A percentile compares a stretch with the other conserved stretches of the same genome.
Conservation (phyloP, 2,329 filamentous ascomycete genomes). For the Alternaria sp. region DNA sequence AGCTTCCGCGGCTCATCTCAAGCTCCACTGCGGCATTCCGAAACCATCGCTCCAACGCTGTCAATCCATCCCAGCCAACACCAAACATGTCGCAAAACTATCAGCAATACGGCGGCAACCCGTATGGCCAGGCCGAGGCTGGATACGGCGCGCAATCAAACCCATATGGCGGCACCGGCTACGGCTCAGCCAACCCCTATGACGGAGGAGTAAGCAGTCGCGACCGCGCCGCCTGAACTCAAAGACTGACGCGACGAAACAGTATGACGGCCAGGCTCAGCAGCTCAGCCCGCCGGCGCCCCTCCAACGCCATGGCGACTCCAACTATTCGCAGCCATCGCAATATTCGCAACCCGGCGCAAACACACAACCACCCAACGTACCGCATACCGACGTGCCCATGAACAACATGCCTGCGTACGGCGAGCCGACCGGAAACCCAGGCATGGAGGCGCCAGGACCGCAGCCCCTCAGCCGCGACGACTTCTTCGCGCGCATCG, state of each 20-base stretch:
- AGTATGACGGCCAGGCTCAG: conserved; percentile 34
- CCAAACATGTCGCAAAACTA: conserved; percentile 53
- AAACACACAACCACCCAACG: conserved; percentile 30
- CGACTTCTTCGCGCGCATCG: conserved; percentile 72
- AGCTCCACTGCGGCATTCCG: conserved; percentile 28
- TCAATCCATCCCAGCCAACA: conserved; percentile 12
- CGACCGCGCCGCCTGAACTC: conserved; percentile 11
- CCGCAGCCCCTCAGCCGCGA: conserved; percentile 61
- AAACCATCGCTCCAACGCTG: conserved; percentile 17
- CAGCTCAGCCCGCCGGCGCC: conserved; percentile 36
- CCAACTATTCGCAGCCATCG: conserved; percentile 49
- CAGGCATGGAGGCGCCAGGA: conserved; percentile 62
- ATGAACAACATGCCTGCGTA: conserved; percentile 10
- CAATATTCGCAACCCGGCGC: conserved; percentile 39
- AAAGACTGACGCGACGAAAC: conserved; percentile 12
- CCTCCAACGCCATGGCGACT: conserved; percentile 41
- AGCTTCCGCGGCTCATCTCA: conserved; percentile 33
- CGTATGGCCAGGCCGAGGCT: conserved; percentile 13
- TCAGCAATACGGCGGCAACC: conserved; percentile 53
- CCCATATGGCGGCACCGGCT: conserved; percentile 48
- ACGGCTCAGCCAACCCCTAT: conserved; percentile 41
- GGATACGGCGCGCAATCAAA: conserved; percentile 31
- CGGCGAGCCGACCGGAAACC: neutral
- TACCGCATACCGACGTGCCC: conserved; percentile 24
- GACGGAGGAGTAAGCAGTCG: conserved; percentile 32